Evolutionary conservation across 2,329 filamentous ascomycete species (phyloP).

Genomic region (Trichoderma atroviride): DNA sequence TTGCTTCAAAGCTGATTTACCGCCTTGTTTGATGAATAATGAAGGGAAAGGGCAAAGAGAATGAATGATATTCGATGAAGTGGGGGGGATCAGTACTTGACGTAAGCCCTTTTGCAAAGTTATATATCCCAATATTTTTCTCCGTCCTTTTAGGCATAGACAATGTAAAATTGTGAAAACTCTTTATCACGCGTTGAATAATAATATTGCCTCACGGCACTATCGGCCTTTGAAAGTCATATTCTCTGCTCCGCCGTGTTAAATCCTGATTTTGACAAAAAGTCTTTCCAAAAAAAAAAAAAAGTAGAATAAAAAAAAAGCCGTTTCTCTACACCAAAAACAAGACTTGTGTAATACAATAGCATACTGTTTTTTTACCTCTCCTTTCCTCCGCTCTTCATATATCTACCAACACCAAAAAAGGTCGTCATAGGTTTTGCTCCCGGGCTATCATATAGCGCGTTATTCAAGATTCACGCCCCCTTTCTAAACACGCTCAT

Average conservation of each 20-base stretch:
- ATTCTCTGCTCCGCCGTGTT: neutral
- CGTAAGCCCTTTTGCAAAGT: neutral
- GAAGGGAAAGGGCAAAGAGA: neutral
- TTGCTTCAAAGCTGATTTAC: neutral
- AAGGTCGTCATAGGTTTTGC: neutral
- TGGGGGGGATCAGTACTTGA: neutral
- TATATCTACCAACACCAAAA: conserved; percentile 4
- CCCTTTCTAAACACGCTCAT: neutral
- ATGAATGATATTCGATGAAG: neutral
- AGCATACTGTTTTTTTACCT: neutral
- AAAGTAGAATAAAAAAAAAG: neutral
- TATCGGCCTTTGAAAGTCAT: neutral
- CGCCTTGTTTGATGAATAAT: neutral
- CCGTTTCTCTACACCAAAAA: neutral
- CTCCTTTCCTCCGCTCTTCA: neutral
- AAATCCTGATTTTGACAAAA: neutral
- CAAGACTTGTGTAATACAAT: neutral
- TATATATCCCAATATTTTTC: conserved; percentile 4
- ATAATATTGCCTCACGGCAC: neutral
- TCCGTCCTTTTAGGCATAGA: neutral
- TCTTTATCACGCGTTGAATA: neutral
- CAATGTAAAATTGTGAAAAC: neutral
- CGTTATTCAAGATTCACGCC: conserved; percentile 10
- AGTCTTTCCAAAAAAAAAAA: conserved; percentile 7
- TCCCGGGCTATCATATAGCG: neutral